A percentile compares a stretch with the other conserved stretches of the same genome.
Conservation (phyloP, 2,329 filamentous ascomycete genomes). For the Cryphonectria radicalis region DNA sequence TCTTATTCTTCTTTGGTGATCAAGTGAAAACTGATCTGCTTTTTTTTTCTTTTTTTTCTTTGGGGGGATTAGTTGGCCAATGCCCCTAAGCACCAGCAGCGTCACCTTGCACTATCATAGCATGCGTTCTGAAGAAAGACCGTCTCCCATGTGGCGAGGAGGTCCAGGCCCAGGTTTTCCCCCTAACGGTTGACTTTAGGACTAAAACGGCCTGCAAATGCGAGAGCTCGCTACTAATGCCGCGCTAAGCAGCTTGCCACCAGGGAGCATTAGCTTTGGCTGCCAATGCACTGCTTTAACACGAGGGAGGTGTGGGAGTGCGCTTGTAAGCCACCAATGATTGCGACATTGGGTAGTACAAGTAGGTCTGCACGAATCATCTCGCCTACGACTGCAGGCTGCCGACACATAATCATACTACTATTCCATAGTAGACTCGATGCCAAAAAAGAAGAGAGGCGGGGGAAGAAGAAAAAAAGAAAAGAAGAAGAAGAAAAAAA, state of each 20-base stretch:
- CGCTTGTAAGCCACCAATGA: neutral
- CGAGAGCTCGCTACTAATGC: slow-evolving; percentile 8
- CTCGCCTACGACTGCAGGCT: slow-evolving; percentile 3
- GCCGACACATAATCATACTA: neutral
- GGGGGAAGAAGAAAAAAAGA: neutral
- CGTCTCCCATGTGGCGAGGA: neutral
- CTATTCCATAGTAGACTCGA: neutral
- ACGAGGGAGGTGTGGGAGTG: slow-evolving; percentile 1
- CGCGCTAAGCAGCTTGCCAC: slow-evolving; percentile 1
- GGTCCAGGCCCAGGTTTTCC: neutral
- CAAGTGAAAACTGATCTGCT: neutral
- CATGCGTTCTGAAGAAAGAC: neutral
- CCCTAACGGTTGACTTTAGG: neutral
- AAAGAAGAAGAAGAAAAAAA: neutral
- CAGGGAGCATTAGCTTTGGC: neutral
- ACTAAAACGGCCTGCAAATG: neutral
- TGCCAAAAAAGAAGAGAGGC: neutral
- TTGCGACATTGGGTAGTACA: neutral
- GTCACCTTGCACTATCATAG: neutral
- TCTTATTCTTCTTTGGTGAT: neutral
- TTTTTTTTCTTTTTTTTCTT: neutral
- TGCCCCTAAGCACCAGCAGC: neutral
- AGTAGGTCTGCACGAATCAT: neutral
- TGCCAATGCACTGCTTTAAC: neutral
- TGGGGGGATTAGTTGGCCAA: neutral